A percentile compares a stretch with the other conserved stretches of the same genome.
phyloP scores from a whole-genome alignment of 257 asterid species.

The Ehretia macrophylla region DNA sequence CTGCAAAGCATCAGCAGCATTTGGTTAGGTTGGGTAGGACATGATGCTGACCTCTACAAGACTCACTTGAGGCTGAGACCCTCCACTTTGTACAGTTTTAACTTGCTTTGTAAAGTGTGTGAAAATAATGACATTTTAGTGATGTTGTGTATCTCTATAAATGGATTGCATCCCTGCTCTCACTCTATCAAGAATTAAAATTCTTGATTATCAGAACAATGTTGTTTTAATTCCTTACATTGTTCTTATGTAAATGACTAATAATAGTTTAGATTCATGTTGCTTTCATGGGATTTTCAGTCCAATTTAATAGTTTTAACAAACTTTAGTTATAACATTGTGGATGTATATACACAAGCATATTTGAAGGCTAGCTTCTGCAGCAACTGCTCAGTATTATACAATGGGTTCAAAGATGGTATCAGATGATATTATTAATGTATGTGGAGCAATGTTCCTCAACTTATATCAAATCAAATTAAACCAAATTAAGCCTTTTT shows the following conservation, averaged over 20 bases:
- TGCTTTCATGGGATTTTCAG: neutral
- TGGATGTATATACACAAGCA: too few species aligned
- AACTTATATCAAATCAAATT: too few species aligned
- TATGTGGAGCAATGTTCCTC: too few species aligned
- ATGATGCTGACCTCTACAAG: constrained; percentile 7
- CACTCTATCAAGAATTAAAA: neutral
- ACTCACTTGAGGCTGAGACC: neutral
- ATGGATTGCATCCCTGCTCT: neutral
- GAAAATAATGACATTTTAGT: neutral
- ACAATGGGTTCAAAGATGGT: too few species aligned
- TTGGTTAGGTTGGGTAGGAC: constrained; percentile 53
- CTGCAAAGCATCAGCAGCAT: constrained; percentile 62
- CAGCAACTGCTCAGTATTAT: too few species aligned
- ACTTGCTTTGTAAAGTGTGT: neutral
- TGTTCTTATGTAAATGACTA: neutral
- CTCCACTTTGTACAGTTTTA: constrained; percentile 4
- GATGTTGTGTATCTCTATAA: neutral
- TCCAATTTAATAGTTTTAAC: neutral
- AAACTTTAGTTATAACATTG: too few species aligned
- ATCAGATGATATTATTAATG: too few species aligned
- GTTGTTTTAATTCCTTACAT: neutral
- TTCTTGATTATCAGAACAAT: neutral
- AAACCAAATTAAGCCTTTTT: too few species aligned
- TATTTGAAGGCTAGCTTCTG: too few species aligned
- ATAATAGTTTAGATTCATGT: neutral